These are phyloP conservation scores for Lachancea nothofagi DNA, from an alignment of 805 yeast genomes.

Conservation along the genomic window DNA sequence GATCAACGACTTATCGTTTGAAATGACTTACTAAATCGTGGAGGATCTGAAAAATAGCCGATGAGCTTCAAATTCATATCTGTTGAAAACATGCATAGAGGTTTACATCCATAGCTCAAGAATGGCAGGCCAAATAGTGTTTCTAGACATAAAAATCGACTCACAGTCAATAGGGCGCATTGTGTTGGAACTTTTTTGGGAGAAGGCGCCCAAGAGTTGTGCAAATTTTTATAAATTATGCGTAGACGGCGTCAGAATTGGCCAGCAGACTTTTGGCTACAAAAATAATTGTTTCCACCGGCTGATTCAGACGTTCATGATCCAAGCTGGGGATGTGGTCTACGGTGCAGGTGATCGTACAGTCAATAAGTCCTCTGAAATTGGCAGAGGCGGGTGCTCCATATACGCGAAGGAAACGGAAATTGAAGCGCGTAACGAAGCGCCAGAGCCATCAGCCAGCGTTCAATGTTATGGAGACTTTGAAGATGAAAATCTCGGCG, in stretches of 20 bases:
- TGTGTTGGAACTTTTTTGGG: conserved; percentile 47
- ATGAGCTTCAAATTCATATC: background rate
- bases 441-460: conserved; percentile 12
- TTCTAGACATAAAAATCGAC: conserved; percentile 49
- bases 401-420: conserved; percentile 30
- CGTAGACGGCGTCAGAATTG: conserved; percentile 29
- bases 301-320: conserved; percentile 60
- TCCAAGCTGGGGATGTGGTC: conserved; percentile 61
- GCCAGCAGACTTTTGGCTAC: conserved; percentile 32
- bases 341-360: conserved; percentile 33
- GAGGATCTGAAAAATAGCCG: conserved; percentile 1
- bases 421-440: conserved; percentile 6
- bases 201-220: conserved; percentile 52
- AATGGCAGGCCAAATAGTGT: conserved; percentile 23
- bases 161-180: conserved; percentile 47
- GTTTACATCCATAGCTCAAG: background rate
- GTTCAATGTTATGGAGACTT: conserved; percentile 37
- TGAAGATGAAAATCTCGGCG: conserved; percentile 52
- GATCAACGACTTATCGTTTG: too few species aligned
- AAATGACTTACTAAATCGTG: too few species aligned
- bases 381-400: conserved; percentile 45
- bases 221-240: conserved; percentile 48
- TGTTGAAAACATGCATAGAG: background rate
- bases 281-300: conserved; percentile 52
- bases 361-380: conserved; percentile 18